Evolutionary conservation across 306 rosid genomes (phyloP), one percentile per base, ranked within the genome.

Genomic region (Vicia faba): DNA sequence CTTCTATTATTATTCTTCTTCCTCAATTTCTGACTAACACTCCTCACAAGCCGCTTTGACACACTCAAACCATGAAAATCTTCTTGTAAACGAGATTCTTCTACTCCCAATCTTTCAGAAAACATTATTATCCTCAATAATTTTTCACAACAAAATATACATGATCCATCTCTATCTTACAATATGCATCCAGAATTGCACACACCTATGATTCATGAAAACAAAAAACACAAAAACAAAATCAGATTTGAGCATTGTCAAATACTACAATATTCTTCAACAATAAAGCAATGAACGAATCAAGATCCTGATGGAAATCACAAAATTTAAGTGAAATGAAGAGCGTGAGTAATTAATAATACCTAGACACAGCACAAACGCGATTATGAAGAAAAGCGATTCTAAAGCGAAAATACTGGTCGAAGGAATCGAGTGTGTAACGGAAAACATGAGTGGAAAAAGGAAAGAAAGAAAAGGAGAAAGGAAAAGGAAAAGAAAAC

Each of bases 1-100:
- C 83, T 73, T 67, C 77, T 80, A 75, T 72, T 81, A 75, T 68
- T 81, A 75, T 74, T 83, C 70, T 81, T 92, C 80, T 81, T 89
- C 85, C 83, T 88, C 89, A 83, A 70, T 81, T 85, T 95, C 78
- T 90, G 97, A 79, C 97, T 90, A 23, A 88, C 91, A 74, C 87
- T 90, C 81, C 96, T 88, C 80, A 88, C 88, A 39, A 89, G 95
- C 62, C 96, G 84, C 79, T 79, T 93, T 0, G 99, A 88, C 78
- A 90, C 91, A 8, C 96, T 86, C 88, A 84, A 80, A 78, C 80
- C 79, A 48, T 76, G 87, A n/a, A 83, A 75, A 74, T 85, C 88
- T 66, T 88, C 87, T 64, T 86, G 91, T 75, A 46, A 45, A 81
- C 75, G 36, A 55, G 87, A 67, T 86, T 88, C 82, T 40, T 86